Conservation (phyloP, 768 basidiomycete genomes). For the Mycena belliarum region DNA sequence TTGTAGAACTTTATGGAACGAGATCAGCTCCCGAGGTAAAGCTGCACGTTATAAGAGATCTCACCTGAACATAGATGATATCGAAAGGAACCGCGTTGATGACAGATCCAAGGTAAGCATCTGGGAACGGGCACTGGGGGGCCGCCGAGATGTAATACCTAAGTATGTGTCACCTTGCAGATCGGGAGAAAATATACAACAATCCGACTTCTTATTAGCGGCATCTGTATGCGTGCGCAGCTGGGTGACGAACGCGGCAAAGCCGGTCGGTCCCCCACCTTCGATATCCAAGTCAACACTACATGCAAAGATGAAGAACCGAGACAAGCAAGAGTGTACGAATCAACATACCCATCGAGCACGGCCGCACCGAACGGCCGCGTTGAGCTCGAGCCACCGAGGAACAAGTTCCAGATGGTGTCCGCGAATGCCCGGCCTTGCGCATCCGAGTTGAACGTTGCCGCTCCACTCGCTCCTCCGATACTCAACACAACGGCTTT, state of each 20-base stretch:
- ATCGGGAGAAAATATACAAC: neutral
- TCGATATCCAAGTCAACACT: constrained; percentile 75
- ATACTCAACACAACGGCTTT: constrained; percentile 55
- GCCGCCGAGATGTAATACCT: constrained; percentile 65
- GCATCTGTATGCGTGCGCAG: constrained; percentile 50
- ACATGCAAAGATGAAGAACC: neutral
- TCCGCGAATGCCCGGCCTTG: constrained; percentile 58
- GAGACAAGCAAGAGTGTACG: neutral
- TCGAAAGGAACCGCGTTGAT: constrained; percentile 65
- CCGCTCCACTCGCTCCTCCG: constrained; percentile 61
- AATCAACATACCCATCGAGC: constrained; percentile 58
- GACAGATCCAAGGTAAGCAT: constrained; percentile 58
- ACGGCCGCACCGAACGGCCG: constrained; percentile 70
- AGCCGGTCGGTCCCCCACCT: constrained; percentile 52
- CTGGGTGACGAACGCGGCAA: constrained; percentile 53
- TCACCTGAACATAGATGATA: constrained; percentile 73
- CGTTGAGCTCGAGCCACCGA: constrained; percentile 46
- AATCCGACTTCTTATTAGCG: constrained; percentile 48
- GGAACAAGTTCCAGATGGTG: constrained; percentile 69
- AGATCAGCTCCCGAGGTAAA: neutral
- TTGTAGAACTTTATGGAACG: constrained; percentile 36
- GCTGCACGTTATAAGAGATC: constrained; percentile 21
- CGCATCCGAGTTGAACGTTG: constrained; percentile 53
- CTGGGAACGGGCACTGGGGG: constrained; percentile 71
- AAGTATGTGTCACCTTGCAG: neutral